Evolutionary conservation across 305 asterid species (phyloP).

Genomic region (Fraxinus nigra): DNA sequence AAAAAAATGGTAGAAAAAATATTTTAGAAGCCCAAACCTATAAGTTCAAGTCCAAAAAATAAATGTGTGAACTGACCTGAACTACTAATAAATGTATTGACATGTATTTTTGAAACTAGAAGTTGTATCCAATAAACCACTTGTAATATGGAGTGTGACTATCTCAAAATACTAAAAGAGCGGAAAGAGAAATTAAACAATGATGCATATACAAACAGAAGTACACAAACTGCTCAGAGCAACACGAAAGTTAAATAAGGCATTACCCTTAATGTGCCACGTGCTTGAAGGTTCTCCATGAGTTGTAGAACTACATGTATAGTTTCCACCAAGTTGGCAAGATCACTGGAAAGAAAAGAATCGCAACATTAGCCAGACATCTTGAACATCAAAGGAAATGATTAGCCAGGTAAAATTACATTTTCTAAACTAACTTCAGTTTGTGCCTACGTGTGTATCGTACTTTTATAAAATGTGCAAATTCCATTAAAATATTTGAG

Average conservation of each 20-base stretch:
- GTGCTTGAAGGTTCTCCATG: slow-evolving; percentile 84
- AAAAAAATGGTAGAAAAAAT: neutral
- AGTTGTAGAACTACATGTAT: slow-evolving; percentile 71
- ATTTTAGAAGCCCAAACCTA: neutral
- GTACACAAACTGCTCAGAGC: slow-evolving; percentile 4
- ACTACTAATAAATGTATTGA: neutral
- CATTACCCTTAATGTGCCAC: slow-evolving; percentile 86
- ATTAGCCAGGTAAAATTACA: slow-evolving; percentile 14
- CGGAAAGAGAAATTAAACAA: neutral
- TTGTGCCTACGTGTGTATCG: neutral
- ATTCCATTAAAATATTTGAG: neutral
- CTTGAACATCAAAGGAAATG: slow-evolving; percentile 10
- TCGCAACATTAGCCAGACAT: slow-evolving; percentile 22
- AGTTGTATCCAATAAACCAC: neutral
- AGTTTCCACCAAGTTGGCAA: slow-evolving; percentile 88
- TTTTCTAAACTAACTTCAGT: slow-evolving; percentile 3
- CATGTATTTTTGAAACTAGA: neutral
- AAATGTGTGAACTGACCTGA: neutral
- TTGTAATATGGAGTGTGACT: neutral
- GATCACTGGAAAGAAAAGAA: slow-evolving; percentile 66
- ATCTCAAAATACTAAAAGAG: neutral
- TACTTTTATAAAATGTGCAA: neutral
- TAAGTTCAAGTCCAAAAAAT: neutral
- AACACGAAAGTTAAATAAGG: slow-evolving; percentile 17
- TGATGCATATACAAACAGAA: neutral